Evolutionary conservation across 2,329 filamentous ascomycete species (phyloP), one percentile per base, ranked within the genome.

Genomic region (Hirsutella thompsonii): DNA sequence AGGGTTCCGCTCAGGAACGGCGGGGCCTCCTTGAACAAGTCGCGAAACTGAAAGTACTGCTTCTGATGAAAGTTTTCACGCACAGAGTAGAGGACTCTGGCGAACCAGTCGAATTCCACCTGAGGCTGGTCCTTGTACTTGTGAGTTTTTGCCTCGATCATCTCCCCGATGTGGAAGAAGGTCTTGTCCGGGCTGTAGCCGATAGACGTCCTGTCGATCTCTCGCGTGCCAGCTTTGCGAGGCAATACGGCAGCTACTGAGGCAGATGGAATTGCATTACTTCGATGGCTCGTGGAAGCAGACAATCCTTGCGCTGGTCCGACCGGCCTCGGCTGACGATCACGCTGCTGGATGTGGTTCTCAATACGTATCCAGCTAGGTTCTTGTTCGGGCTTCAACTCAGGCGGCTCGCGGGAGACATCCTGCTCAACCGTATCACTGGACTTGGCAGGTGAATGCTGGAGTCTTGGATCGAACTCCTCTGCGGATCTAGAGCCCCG

Each of bases 121-220:
- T 60, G 51, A 18, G 60, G 56, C n/a, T 60, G 54, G 9, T 58
- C 48, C 10, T 47, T 51, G 38, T 51, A 51, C 37, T 58, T 58
- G 3, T 50, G 41, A 1, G 41, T 36, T 39, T 71, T 67, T 35
- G 70, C 65, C 14, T 62, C 62, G 37, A 76, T 60, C 42, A 81
- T 69, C 50, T 83, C 76, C 3, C 72, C 73, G 20, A 81, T 64
- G 20, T 77, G 69, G 48, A 84, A 83, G 52, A 78, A 83, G 0
- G 72, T 76, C 20, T 47, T 53, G 42, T 45, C 47, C n/a, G n/a
- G n/a, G n/a, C n/a, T n/a, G n/a, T n/a, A n/a, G n/a, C n/a, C n/a
- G n/a, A n/a, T n/a, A n/a, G n/a, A n/a, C n/a, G n/a, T n/a, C n/a
- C n/a, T n/a, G n/a, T n/a, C n/a, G n/a, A n/a, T n/a, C n/a, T n/a